Conservation (phyloP, 2,329 filamentous ascomycete species). For the Talaromyces rugulosus region DNA sequence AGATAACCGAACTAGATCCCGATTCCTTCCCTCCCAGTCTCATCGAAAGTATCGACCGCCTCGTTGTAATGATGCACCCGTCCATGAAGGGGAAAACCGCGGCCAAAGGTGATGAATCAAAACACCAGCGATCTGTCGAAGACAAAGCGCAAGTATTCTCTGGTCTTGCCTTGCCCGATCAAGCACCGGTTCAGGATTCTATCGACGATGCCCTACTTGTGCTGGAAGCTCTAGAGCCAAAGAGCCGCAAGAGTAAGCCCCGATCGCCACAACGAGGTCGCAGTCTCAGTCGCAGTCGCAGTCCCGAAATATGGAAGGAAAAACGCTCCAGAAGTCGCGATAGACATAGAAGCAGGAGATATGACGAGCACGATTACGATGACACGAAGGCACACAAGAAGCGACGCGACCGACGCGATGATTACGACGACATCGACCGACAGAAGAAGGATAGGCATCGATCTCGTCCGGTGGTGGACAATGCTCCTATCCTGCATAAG, state of each 20-base stretch:
- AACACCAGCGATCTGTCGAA: constrained; percentile 48
- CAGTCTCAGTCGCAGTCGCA: constrained; percentile 50
- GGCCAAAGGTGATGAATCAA: constrained; percentile 39
- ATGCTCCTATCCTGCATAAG: constrained; percentile 76
- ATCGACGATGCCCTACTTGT: constrained; percentile 92
- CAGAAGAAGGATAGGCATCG: constrained; percentile 38
- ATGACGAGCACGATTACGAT: constrained; percentile 36
- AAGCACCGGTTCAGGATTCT: constrained; percentile 56
- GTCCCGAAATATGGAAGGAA: constrained; percentile 45
- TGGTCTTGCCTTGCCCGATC: constrained; percentile 82
- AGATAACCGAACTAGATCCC: constrained; percentile 70
- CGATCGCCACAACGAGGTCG: constrained; percentile 27
- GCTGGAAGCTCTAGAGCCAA: constrained; percentile 78
- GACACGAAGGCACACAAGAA: constrained; percentile 41
- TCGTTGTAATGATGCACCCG: constrained; percentile 86
- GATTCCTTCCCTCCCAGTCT: constrained; percentile 75
- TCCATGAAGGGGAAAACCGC: constrained; percentile 64
- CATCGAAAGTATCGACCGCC: constrained; percentile 83
- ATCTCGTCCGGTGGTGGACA: constrained; percentile 72
- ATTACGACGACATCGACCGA: constrained; percentile 36
- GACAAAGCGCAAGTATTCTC: constrained; percentile 86
- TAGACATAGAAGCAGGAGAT: neutral
- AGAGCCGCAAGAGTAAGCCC: constrained; percentile 32
- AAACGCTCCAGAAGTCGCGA: constrained; percentile 30
- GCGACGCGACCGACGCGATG: constrained; percentile 40